These are phyloP conservation scores for Arthrobotrys entomopaga DNA, from an alignment of 2,329 filamentous ascomycete species.

Conservation along the genomic window DNA sequence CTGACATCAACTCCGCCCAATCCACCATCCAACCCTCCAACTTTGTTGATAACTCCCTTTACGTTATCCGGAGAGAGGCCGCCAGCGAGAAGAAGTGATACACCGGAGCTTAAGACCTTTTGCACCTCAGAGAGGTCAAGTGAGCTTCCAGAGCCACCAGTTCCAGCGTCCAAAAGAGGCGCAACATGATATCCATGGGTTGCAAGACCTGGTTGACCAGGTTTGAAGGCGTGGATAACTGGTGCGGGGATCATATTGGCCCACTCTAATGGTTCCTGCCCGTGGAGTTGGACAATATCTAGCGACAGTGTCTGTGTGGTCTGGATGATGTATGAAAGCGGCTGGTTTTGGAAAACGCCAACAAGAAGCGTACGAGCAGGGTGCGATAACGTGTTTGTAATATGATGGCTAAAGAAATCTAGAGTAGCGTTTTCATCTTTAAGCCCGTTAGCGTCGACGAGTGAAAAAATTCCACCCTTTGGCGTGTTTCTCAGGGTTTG, in stretches of 20 bases:
- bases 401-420: slow-evolving; percentile 58
- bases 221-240: slow-evolving; percentile 85
- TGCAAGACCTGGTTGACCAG: slow-evolving; percentile 66
- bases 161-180: slow-evolving; percentile 85
- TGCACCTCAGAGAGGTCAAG: slow-evolving; percentile 78
- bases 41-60: slow-evolving; percentile 70
- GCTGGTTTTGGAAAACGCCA: slow-evolving; percentile 93
- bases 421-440: slow-evolving; percentile 6
- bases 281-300: slow-evolving; percentile 92
- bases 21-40: slow-evolving; percentile 70
- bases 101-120: slow-evolving; percentile 74
- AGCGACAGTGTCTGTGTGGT: slow-evolving; percentile 80
- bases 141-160: slow-evolving; percentile 81
- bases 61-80: slow-evolving; percentile 86
- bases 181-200: slow-evolving; percentile 79
- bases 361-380: slow-evolving; percentile 77
- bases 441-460: slow-evolving; percentile 60
- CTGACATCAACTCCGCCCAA: slow-evolving; percentile 90
- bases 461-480: slow-evolving; percentile 59
- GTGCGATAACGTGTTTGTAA: slow-evolving; percentile 68
- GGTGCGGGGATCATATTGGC: slow-evolving; percentile 87
- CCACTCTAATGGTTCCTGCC: slow-evolving; percentile 92
- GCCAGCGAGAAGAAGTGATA: slow-evolving; percentile 84
- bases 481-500: slow-evolving; percentile 73
- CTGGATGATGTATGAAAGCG: slow-evolving; percentile 81